These are phyloP conservation scores for Neurospora sp. DNA, from an alignment of 495 filamentous ascomycete species.

Conservation along the genomic window DNA sequence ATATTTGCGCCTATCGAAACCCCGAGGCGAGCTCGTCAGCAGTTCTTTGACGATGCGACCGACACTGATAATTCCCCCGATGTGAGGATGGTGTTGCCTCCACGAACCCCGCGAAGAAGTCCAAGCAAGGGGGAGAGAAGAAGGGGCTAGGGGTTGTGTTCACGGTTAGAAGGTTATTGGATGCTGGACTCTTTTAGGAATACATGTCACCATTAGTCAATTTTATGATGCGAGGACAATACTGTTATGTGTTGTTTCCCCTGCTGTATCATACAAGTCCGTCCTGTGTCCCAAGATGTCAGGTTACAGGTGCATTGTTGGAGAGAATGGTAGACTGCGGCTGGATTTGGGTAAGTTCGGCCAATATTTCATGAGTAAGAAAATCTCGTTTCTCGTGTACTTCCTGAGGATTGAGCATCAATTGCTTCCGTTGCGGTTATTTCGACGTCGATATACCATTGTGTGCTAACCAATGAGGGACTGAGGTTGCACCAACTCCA, in stretches of 20 bases:
- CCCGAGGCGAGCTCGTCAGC: slow-evolving; percentile 27
- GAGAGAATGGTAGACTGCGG: no score
- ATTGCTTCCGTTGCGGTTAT: no score
- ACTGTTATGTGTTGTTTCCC: background rate
- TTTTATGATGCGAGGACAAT: background rate
- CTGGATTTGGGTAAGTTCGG: no score
- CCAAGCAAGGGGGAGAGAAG: slow-evolving; percentile 36
- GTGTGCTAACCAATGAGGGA: background rate
- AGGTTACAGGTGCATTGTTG: no score
- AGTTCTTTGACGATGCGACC: slow-evolving; percentile 26
- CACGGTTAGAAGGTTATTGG: slow-evolving; percentile 28
- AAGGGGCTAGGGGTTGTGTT: slow-evolving; percentile 24
- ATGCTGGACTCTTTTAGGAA: background rate
- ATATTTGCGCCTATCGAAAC: slow-evolving; percentile 36
- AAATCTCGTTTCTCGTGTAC: no score
- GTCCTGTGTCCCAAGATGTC: background rate
- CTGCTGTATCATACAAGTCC: background rate
- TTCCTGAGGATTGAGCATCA: no score
- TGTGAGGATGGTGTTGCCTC: slow-evolving; percentile 25
- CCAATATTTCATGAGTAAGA: no score
- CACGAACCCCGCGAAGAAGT: slow-evolving; percentile 33
- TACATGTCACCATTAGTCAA: background rate
- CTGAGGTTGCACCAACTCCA: background rate
- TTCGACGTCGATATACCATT: background rate
- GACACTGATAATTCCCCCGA: slow-evolving; percentile 32